phyloP scores from a whole-genome alignment of 805 yeast species.

The Zygotorulaspora danielsina region DNA sequence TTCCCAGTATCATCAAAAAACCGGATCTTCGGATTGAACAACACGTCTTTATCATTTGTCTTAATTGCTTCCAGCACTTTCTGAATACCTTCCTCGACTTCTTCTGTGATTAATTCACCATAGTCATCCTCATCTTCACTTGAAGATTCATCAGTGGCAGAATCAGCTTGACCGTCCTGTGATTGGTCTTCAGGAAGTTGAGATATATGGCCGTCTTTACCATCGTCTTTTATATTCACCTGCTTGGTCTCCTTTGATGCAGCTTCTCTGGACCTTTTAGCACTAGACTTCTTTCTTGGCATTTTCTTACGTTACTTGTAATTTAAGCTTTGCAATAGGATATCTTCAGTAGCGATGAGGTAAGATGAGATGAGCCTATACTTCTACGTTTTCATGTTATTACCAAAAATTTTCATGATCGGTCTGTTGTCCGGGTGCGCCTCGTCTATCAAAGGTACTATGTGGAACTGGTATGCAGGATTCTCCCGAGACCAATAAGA shows the following conservation, averaged over 20 bases:
- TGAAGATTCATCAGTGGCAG: slow-evolving; percentile 36
- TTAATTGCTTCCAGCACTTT: slow-evolving; percentile 68
- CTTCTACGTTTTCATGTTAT: slow-evolving; percentile 4
- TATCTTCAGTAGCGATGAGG: background rate
- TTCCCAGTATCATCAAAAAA: slow-evolving; percentile 69
- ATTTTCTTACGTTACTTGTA: slow-evolving; percentile 33
- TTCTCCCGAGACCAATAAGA: no score
- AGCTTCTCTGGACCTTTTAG: slow-evolving; percentile 61
- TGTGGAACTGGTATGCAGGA: no score
- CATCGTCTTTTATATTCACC: slow-evolving; percentile 16
- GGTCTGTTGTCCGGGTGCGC: background rate
- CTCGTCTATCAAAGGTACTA: slow-evolving; percentile 1
- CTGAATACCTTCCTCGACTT: slow-evolving; percentile 74
- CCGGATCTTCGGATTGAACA: slow-evolving; percentile 62
- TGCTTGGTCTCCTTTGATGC: slow-evolving; percentile 19
- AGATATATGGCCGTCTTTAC: slow-evolving; percentile 9
- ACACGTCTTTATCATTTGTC: slow-evolving; percentile 52
- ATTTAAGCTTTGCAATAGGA: background rate
- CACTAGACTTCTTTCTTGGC: slow-evolving; percentile 87
- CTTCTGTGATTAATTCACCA: slow-evolving; percentile 83
- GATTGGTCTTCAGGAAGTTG: background rate
- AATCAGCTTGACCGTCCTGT: slow-evolving; percentile 38
- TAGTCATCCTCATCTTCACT: slow-evolving; percentile 79
- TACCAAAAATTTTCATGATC: slow-evolving; percentile 4
- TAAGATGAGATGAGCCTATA: slow-evolving; percentile 18